phyloP scores from a whole-genome alignment of 768 basidiomycete genomes.

The Termitomyces heimii region DNA sequence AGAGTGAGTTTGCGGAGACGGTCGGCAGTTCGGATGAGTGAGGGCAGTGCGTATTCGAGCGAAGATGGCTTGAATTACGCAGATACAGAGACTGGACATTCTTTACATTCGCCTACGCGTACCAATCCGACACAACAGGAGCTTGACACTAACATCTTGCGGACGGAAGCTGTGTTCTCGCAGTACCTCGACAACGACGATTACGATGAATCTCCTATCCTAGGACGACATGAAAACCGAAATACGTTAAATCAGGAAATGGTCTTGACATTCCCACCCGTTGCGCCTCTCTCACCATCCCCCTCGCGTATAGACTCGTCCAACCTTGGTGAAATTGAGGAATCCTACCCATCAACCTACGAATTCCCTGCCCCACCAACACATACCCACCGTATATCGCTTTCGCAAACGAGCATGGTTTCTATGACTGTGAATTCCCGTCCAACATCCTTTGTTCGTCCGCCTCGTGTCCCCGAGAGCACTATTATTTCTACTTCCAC shows the following conservation, averaged over 20 bases:
- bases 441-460: background rate
- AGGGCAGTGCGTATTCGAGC: slow-evolving; percentile 13
- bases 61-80: slow-evolving; percentile 15
- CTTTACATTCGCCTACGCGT: background rate
- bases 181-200: background rate
- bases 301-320: background rate
- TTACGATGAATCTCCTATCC: slow-evolving; percentile 2
- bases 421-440: slow-evolving; percentile 9
- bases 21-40: slow-evolving; percentile 5
- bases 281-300: slow-evolving; percentile 15
- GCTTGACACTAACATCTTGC: slow-evolving; percentile 8
- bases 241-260: slow-evolving; percentile 1
- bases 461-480: background rate
- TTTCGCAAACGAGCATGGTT: background rate
- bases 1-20: background rate
- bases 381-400: slow-evolving; percentile 1
- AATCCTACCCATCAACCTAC: background rate
- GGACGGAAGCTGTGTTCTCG: slow-evolving; percentile 3
- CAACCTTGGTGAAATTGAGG: background rate
- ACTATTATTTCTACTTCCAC: background rate
- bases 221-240: background rate
- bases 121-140: background rate
- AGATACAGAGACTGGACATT: slow-evolving; percentile 14
- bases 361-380: slow-evolving; percentile 9
- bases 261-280: slow-evolving; percentile 13